phyloP scores from a whole-genome alignment of 257 asterid genomes.

The Datura wrightii region DNA sequence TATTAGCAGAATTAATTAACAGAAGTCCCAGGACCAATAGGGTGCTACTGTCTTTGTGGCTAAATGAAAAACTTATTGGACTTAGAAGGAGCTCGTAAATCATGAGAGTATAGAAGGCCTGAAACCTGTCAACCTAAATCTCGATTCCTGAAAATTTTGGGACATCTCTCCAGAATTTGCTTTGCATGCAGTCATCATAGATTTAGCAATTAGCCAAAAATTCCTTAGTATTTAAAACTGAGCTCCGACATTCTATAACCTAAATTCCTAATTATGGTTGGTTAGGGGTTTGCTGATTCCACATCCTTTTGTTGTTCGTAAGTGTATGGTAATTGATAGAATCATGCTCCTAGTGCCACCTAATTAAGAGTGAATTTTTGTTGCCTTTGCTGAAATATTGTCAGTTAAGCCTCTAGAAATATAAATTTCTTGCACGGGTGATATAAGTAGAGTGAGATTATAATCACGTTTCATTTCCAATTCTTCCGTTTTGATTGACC shows the following conservation, averaged over 20 bases:
- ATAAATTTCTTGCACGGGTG: neutral
- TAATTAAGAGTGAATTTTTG: neutral
- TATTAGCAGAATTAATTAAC: neutral
- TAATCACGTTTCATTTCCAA: neutral
- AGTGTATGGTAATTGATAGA: neutral
- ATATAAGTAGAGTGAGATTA: neutral
- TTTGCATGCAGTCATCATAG: conserved; percentile 8
- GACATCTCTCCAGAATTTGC: neutral
- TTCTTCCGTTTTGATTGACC: neutral
- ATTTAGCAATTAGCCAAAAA: neutral
- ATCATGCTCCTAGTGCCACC: neutral
- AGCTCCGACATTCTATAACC: conserved; percentile 2
- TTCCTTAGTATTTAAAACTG: neutral
- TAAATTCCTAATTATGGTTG: neutral
- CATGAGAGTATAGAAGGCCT: neutral
- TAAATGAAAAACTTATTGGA: neutral
- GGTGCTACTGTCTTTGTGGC: neutral
- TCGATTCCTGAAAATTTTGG: neutral
- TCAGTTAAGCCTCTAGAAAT: neutral
- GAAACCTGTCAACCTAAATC: neutral
- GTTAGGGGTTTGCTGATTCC: conserved; percentile 1
- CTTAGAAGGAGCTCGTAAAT: conserved; percentile 11
- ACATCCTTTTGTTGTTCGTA: neutral
- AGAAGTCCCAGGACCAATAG: neutral
- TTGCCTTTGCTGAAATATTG: neutral